A percentile compares a stretch with the other conserved stretches of the same genome.
Conservation (phyloP, 2,329 filamentous ascomycete species). For the Cladophialophora exuberans region DNA sequence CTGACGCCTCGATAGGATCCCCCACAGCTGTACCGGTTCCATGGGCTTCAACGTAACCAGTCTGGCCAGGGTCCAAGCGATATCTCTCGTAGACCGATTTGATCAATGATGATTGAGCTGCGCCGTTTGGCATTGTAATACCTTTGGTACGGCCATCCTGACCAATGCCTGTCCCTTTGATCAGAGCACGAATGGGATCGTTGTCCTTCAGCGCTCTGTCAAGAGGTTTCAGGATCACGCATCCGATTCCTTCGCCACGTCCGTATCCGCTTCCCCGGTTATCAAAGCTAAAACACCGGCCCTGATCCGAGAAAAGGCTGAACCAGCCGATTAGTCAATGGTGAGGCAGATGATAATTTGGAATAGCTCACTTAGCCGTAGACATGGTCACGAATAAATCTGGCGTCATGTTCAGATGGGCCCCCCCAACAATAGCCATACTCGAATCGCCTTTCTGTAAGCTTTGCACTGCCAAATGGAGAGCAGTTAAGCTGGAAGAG, state of each 20-base stretch:
- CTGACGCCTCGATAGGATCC: conserved; percentile 33
- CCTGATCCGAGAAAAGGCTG: not conserved
- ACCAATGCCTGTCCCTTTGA: conserved; percentile 46
- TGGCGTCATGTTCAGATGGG: not conserved
- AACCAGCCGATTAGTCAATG: too few relatives aligned
- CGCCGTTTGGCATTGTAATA: conserved; percentile 46
- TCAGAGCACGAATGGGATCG: conserved; percentile 49
- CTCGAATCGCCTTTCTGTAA: conserved; percentile 12
- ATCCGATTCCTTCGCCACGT: conserved; percentile 50
- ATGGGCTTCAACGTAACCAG: conserved; percentile 35
- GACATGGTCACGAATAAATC: not conserved
- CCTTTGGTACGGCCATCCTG: conserved; percentile 52
- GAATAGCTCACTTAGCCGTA: too few relatives aligned
- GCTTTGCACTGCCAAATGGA: conserved; percentile 38
- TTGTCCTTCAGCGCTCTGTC: conserved; percentile 45
- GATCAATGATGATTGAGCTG: conserved; percentile 42
- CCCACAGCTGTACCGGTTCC: conserved; percentile 46
- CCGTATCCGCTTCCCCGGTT: conserved; percentile 49
- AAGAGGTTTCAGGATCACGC: conserved; percentile 48
- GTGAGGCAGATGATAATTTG: too few relatives aligned
- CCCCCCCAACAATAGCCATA: conserved; percentile 27
- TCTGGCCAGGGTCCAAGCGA: conserved; percentile 27
- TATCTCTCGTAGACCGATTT: conserved; percentile 38
- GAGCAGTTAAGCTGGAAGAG: conserved; percentile 33
- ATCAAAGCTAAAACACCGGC: conserved; percentile 34